Conservation (phyloP, 2,329 filamentous ascomycete species). For the Myriosclerotinia curreyana region DNA sequence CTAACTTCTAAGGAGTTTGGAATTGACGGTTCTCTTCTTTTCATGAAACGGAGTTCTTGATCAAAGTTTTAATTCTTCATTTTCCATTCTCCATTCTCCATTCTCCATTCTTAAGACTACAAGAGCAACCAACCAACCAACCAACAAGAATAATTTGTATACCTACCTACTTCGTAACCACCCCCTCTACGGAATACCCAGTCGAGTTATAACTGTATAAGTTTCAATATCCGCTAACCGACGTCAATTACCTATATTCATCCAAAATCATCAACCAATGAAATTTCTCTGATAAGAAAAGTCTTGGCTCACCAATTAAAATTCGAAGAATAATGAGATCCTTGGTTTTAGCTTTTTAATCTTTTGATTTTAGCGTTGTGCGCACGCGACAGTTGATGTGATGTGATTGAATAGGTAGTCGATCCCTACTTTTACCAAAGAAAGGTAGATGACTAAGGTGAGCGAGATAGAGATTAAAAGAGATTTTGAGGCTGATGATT, state of each 20-base stretch:
- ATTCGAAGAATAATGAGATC: too few relatives aligned
- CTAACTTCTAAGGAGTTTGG: background rate
- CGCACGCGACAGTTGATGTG: constrained; percentile 19
- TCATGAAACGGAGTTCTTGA: constrained; percentile 8
- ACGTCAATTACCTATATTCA: background rate
- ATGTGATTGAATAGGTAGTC: too few relatives aligned
- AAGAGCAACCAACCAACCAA: too few relatives aligned
- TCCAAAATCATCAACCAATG: background rate
- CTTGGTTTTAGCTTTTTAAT: too few relatives aligned
- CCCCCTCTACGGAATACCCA: too few relatives aligned
- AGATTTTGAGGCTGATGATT: too few relatives aligned
- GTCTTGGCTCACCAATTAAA: constrained; percentile 4
- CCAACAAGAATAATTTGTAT: background rate
- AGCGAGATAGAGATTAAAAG: too few relatives aligned
- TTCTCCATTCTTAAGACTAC: background rate
- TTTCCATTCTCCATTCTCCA: background rate
- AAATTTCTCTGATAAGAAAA: background rate
- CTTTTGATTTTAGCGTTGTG: constrained; percentile 1
- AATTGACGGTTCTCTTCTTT: background rate
- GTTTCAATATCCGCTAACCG: background rate
- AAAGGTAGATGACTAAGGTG: too few relatives aligned
- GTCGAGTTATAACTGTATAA: too few relatives aligned
- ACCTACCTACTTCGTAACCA: too few relatives aligned
- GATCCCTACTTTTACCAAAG: too few relatives aligned
- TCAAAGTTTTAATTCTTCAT: too few relatives aligned